Evolutionary conservation across 371 early-diverging fungal genomes (phyloP).

Genomic region (Lichtheimia ramosa): DNA sequence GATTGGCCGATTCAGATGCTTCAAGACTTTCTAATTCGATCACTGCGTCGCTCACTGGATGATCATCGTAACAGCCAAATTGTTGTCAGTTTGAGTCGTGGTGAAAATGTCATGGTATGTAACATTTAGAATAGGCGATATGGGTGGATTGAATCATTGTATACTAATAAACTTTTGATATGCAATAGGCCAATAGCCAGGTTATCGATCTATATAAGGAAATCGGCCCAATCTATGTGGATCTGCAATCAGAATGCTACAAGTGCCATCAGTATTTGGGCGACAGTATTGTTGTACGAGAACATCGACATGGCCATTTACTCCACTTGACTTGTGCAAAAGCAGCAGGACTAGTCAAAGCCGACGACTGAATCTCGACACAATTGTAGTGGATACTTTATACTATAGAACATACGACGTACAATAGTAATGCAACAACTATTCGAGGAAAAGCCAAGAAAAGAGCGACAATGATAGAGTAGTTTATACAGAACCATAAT

Average conservation of each 20-base stretch:
- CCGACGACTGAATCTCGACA: not conserved
- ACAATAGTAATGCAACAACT: too few relatives aligned
- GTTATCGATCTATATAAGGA: conserved; percentile 45
- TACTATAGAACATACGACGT: too few relatives aligned
- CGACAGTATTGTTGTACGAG: conserved; percentile 52
- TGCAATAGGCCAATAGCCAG: conserved; percentile 35
- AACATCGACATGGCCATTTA: conserved; percentile 43
- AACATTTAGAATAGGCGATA: not conserved
- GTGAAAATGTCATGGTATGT: conserved; percentile 62
- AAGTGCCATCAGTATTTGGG: conserved; percentile 52
- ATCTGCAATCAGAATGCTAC: conserved; percentile 46
- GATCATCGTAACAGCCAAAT: conserved; percentile 57
- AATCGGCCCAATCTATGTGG: conserved; percentile 48
- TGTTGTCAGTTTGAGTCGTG: conserved; percentile 55
- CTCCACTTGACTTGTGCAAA: conserved; percentile 60
- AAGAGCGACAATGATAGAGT: too few relatives aligned
- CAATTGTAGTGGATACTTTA: too few relatives aligned
- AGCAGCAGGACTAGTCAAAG: conserved; percentile 18
- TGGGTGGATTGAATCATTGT: not conserved
- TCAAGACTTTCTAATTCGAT: conserved; percentile 53
- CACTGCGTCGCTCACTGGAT: conserved; percentile 54
- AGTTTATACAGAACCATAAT: too few relatives aligned
- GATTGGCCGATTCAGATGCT: conserved; percentile 66
- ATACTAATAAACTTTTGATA: not conserved
- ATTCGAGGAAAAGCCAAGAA: too few relatives aligned